These are phyloP conservation scores for Candida chilensis DNA, from an alignment of 805 yeast species.

Conservation along the genomic window DNA sequence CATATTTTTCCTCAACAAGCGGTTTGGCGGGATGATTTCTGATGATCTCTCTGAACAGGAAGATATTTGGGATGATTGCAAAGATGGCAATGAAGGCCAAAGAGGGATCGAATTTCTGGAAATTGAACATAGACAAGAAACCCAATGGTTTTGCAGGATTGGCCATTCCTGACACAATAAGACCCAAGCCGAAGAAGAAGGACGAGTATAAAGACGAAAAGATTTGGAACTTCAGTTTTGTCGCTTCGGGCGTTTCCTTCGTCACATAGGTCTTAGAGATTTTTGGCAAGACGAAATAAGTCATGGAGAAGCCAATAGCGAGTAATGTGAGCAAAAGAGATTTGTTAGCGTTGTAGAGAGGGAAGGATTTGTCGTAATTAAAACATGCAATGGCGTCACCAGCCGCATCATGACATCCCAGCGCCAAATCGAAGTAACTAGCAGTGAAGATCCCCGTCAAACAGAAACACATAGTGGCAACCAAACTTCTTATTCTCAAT, in stretches of 20 bases:
- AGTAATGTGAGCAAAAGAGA: conserved; percentile 5
- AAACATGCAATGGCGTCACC: conserved; percentile 4
- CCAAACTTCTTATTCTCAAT: conserved; percentile 30
- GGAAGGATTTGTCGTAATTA: conserved; percentile 8
- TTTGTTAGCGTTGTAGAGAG: conserved; percentile 6
- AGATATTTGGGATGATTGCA: conserved; percentile 33
- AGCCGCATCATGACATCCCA: background rate
- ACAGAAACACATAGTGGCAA: conserved; percentile 31
- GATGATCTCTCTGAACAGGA: conserved; percentile 17
- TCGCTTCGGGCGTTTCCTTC: no score
- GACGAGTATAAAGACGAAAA: no score
- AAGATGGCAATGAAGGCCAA: conserved; percentile 30
- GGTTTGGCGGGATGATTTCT: conserved; percentile 6
- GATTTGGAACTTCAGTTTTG: no score
- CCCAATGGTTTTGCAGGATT: conserved; percentile 33
- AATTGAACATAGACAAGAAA: conserved; percentile 25
- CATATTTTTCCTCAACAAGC: conserved; percentile 9
- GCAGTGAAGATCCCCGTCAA: conserved; percentile 17
- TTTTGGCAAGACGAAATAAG: conserved; percentile 16
- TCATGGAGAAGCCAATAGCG: conserved; percentile 3
- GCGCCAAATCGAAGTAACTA: conserved; percentile 4
- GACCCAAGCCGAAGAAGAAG: conserved; percentile 33
- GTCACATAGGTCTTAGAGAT: conserved; percentile 2
- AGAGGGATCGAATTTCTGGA: conserved; percentile 36
- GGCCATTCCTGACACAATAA: conserved; percentile 37